phyloP scores from a whole-genome alignment of 2,329 filamentous ascomycete genomes.

The Aspergillus alliaceus region DNA sequence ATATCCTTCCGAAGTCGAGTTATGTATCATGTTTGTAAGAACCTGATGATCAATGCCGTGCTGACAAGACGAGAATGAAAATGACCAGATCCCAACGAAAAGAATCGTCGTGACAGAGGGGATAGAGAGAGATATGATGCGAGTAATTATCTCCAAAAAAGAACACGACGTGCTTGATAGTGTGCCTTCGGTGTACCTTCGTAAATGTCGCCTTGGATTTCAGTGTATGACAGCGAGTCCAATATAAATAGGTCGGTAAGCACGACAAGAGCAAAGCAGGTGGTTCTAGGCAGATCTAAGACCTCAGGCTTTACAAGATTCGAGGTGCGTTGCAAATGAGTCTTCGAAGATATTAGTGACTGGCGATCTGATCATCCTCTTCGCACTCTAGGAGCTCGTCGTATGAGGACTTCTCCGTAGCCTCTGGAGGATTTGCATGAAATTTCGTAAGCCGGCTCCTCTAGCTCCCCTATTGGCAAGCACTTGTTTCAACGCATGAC shows the following conservation, averaged over 20 bases:
- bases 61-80: not conserved
- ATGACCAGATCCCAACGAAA: not conserved
- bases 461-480: not conserved
- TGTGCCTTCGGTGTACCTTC: not conserved
- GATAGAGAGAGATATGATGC: not conserved
- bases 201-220: not conserved
- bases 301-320: not conserved
- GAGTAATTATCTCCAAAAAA: not conserved
- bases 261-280: not conserved
- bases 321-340: not conserved
- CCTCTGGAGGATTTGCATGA: not conserved
- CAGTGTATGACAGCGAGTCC: not conserved
- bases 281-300: not conserved
- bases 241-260: not conserved
- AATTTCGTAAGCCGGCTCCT: not conserved
- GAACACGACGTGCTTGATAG: not conserved
- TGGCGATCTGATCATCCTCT: not conserved
- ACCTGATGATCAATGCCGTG: not conserved
- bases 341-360: not conserved
- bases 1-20: not conserved
- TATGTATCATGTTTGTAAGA: conserved; percentile 3
- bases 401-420: not conserved
- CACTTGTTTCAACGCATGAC: conserved; percentile 3
- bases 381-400: not conserved
- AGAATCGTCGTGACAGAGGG: too few species aligned